Conservation (phyloP, 1,284 basidiomycete genomes). For the Tausonia pullulans region DNA sequence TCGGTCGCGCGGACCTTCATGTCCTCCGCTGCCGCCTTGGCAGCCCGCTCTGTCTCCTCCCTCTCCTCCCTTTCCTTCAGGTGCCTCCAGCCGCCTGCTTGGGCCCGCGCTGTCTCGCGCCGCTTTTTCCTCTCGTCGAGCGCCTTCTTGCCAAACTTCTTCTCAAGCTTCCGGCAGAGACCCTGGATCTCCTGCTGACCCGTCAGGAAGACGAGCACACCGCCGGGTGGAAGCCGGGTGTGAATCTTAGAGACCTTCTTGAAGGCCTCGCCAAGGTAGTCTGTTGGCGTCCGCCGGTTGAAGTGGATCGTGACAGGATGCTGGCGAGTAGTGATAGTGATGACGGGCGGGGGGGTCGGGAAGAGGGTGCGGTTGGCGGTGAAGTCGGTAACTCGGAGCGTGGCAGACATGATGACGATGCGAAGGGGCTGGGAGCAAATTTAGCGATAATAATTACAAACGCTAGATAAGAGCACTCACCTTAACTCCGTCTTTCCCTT, state of each 20-base stretch:
- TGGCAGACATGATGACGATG: slow-evolving; percentile 97
- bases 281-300: slow-evolving; percentile 66
- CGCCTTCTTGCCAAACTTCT: slow-evolving; percentile 59
- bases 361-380: slow-evolving; percentile 78
- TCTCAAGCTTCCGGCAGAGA: slow-evolving; percentile 60
- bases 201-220: slow-evolving; percentile 62
- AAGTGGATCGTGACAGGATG: slow-evolving; percentile 95
- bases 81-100: neutral
- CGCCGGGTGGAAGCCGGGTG: slow-evolving; percentile 54
- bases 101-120: slow-evolving; percentile 12
- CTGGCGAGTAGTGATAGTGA: slow-evolving; percentile 81
- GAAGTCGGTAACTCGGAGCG: slow-evolving; percentile 87
- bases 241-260: slow-evolving; percentile 79
- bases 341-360: slow-evolving; percentile 69
- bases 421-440: slow-evolving; percentile 57
- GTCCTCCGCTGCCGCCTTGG: slow-evolving; percentile 5
- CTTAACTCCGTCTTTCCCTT: slow-evolving; percentile 52
- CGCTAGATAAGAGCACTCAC: slow-evolving; percentile 32
- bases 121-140: slow-evolving; percentile 41
- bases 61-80: slow-evolving; percentile 12
- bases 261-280: slow-evolving; percentile 84
- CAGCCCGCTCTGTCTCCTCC: slow-evolving; percentile 17
- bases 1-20: slow-evolving; percentile 14
- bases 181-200: slow-evolving; percentile 65
- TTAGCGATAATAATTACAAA: neutral